Conservation (phyloP, 148 eudicot species). For the Chenopodium quinoa region DNA sequence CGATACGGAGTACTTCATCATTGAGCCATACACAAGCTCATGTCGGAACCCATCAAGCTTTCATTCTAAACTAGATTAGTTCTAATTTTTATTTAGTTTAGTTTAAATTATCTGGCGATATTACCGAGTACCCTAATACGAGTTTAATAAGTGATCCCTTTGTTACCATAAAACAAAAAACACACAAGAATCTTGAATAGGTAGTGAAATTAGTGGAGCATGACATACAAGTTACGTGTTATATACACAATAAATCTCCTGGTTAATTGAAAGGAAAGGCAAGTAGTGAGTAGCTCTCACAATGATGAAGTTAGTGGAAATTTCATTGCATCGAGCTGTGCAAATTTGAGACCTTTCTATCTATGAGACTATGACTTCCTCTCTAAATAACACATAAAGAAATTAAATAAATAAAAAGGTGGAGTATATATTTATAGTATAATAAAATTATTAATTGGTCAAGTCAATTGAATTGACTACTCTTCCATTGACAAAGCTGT, state of each 20-base stretch:
- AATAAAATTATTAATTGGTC: conserved; percentile 3
- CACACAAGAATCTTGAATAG: no score
- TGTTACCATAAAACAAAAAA: no score
- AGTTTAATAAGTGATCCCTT: no score
- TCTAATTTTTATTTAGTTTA: no score
- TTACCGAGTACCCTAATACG: no score
- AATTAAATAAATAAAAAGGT: no score
- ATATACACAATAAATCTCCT: conserved; percentile 1
- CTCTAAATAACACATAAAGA: neutral
- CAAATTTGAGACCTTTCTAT: conserved; percentile 1
- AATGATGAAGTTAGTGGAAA: conserved; percentile 22
- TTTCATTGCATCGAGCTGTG: conserved; percentile 28
- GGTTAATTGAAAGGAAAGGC: neutral
- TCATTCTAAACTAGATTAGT: no score
- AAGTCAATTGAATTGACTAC: conserved; percentile 22
- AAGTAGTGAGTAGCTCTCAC: conserved; percentile 4
- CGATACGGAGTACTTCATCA: no score
- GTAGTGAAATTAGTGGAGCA: neutral
- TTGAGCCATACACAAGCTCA: no score
- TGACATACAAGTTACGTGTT: conserved; percentile 20
- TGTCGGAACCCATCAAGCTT: no score
- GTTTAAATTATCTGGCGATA: no score
- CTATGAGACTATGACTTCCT: neutral
- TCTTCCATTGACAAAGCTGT: conserved; percentile 13
- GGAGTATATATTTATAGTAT: no score